A percentile compares a stretch with the other conserved stretches of the same genome.
These are phyloP conservation scores for Liquidambar formosana DNA, from an alignment of 164 flowering plant genomes.

Conservation along the genomic window DNA sequence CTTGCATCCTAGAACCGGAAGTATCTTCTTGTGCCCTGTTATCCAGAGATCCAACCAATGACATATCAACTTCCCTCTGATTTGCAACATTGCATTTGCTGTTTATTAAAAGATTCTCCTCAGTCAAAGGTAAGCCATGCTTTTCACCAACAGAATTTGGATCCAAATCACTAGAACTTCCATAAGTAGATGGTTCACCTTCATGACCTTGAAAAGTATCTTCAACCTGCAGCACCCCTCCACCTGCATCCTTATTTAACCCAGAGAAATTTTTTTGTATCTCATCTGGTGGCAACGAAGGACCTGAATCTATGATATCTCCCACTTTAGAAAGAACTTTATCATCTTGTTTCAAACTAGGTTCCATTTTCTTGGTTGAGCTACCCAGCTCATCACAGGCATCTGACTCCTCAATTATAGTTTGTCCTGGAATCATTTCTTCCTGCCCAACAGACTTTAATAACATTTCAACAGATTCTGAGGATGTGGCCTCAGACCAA, in stretches of 20 bases:
- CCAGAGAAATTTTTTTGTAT: slow-evolving; percentile 22
- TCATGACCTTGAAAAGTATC: slow-evolving; percentile 17
- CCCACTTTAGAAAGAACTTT: slow-evolving; percentile 22
- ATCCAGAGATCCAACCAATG: slow-evolving; percentile 13
- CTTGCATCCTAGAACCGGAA: slow-evolving; percentile 20
- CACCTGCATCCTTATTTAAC: slow-evolving; percentile 19
- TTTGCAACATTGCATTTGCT: slow-evolving; percentile 11
- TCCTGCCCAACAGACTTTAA: slow-evolving; percentile 95
- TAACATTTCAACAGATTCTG: slow-evolving; percentile 97
- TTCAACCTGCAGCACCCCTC: slow-evolving; percentile 18
- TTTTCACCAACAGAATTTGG: slow-evolving; percentile 19
- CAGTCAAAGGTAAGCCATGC: slow-evolving; percentile 4
- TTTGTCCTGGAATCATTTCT: slow-evolving; percentile 54
- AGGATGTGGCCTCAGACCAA: slow-evolving; percentile 97
- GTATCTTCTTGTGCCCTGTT: slow-evolving; percentile 15
- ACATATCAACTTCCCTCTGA: slow-evolving; percentile 14
- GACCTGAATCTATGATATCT: slow-evolving; percentile 26
- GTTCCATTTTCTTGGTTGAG: slow-evolving; percentile 48
- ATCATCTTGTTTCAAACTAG: slow-evolving; percentile 32
- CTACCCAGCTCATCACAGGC: slow-evolving; percentile 41
- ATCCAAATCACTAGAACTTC: slow-evolving; percentile 19
- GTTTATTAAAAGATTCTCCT: slow-evolving; percentile 13
- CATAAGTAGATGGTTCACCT: slow-evolving; percentile 26
- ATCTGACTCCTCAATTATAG: slow-evolving; percentile 46
- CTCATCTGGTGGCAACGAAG: slow-evolving; percentile 31